These are phyloP conservation scores for Hymenoscyphus scutula DNA, from an alignment of 2,329 filamentous ascomycete genomes.

Conservation along the genomic window DNA sequence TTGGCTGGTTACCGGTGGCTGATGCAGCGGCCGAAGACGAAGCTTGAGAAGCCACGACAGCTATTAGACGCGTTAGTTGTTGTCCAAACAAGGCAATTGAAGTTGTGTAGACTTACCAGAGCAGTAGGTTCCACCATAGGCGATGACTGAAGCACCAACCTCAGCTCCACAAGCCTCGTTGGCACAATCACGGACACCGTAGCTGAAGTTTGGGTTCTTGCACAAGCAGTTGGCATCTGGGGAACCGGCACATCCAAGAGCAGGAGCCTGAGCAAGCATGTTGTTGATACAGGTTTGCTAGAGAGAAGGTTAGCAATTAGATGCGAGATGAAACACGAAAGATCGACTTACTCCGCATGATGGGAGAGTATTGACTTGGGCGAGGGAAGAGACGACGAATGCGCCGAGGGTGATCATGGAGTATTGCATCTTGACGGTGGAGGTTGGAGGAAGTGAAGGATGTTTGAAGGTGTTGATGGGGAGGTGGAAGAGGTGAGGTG, in stretches of 20 bases:
- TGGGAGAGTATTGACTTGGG: constrained; percentile 32
- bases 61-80: constrained; percentile 3
- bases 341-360: constrained; percentile 35
- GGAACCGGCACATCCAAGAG: constrained; percentile 40
- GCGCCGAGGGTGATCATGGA: constrained; percentile 29
- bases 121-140: constrained; percentile 33
- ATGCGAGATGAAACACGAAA: not conserved
- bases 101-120: constrained; percentile 18
- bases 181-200: constrained; percentile 48
- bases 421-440: constrained; percentile 34
- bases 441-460: constrained; percentile 4
- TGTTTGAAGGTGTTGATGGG: not conserved
- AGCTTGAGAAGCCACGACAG: constrained; percentile 2
- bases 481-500: not conserved
- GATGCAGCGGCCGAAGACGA: not conserved
- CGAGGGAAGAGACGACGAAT: constrained; percentile 28
- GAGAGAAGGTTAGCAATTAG: constrained; percentile 20
- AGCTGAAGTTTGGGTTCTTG: constrained; percentile 43
- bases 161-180: constrained; percentile 40
- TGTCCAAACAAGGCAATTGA: no score
- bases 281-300: constrained; percentile 44
- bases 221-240: constrained; percentile 44
- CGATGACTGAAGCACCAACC: constrained; percentile 31
- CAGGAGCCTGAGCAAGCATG: constrained; percentile 43
- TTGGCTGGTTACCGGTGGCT: not conserved